Percentiles rank a stretch among this genome's conserved stretches.
Conservation (phyloP, 306 rosid genomes). For the Vachellia collinsii region DNA sequence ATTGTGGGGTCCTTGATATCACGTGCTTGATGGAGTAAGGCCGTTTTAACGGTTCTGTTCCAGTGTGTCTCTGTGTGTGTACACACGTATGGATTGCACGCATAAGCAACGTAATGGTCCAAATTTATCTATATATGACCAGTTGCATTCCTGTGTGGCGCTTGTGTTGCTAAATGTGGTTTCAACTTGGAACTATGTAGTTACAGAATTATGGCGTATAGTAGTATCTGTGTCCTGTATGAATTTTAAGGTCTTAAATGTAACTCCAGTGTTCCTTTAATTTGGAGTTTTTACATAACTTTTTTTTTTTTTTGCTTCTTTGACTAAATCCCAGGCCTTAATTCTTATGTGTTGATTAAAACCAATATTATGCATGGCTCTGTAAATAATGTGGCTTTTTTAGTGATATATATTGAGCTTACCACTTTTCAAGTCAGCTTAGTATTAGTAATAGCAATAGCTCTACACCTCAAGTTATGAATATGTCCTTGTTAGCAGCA, state of each 20-base stretch:
- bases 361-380: too few relatives aligned
- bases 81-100: too few relatives aligned
- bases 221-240: not conserved
- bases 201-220: not conserved
- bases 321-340: too few relatives aligned
- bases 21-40: not conserved
- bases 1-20: slow-evolving; percentile 64
- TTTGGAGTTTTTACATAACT: too few relatives aligned
- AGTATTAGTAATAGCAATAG: not conserved
- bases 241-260: not conserved
- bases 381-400: too few relatives aligned
- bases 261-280: not conserved
- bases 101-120: not conserved
- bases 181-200: not conserved
- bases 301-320: not conserved
- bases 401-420: not conserved
- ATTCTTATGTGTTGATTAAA: too few relatives aligned
- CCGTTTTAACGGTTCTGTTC: not conserved
- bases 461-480: too few relatives aligned
- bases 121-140: not conserved
- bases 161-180: not conserved
- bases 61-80: not conserved
- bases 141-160: not conserved
- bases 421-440: not conserved
- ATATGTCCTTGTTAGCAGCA: too few relatives aligned